Evolutionary conservation across 1,284 basidiomycete genomes (phyloP), one percentile per base, ranked within the genome.

Genomic region (Tylopilus orsonianus): DNA sequence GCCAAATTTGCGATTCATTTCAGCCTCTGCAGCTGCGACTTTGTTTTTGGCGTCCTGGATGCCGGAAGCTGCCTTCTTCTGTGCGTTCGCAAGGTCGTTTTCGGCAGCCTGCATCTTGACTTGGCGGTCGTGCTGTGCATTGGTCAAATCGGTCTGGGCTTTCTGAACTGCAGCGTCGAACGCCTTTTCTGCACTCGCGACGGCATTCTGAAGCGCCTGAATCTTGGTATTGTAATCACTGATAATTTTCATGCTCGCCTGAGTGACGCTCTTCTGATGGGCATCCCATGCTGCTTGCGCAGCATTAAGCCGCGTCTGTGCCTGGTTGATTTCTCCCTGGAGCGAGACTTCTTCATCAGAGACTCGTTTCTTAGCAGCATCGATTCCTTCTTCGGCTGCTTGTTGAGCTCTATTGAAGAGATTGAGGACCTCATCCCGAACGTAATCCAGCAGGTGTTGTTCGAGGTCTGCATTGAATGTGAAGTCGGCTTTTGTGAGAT

Each of bases 371-470:
- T 39, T 38, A 16, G 43, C 35, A n/a, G n/a, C 20, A 2, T 52
- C 35, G 12, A 52, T 42, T 2, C 49, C 50, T 12, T 52, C 19
- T 24, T 52, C 39, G 4, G 16, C 24, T 4, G 49, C 49, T 2
- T 42, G 27, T 33, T 42, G 23, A 8, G 39, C 39, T 16, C 22
- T 46, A 9, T 19, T 23, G 6, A 52, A 34, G 24, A 52, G 24
- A 3, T 34, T 18, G 14, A 30, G 1, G 3, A 46, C 1, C 18
- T 53, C 51, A 18, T 48, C 50, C n/a, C 32, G 50, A 6, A 53
- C 43, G 23, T 53, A 43, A 26, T 44, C 44, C 5, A 53, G 50
- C 14, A 47, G n/a, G n/a, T 52, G 51, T 20, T 46, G 44, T 23
- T 52, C 32, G 35, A 53, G 44, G 49, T 53, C 33, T 2, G 36